These are phyloP conservation scores for Emergomyces pasteurianus DNA, from an alignment of 2,329 filamentous ascomycete genomes.

Conservation along the genomic window DNA sequence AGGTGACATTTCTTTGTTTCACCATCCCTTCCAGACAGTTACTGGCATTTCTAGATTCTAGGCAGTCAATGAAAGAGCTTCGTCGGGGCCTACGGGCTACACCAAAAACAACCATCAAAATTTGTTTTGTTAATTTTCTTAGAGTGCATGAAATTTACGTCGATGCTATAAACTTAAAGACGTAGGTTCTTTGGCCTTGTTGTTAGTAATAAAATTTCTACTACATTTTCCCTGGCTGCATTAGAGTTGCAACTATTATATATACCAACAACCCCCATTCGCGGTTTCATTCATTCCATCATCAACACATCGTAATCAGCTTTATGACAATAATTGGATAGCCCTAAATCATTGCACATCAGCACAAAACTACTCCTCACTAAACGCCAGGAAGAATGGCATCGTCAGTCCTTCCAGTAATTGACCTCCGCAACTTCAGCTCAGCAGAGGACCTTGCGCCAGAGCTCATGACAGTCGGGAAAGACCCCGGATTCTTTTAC, in stretches of 20 bases:
- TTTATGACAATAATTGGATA: slow-evolving; percentile 18
- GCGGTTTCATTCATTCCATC: no score
- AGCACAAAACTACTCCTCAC: not conserved
- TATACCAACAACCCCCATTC: no score
- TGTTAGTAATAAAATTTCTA: not conserved
- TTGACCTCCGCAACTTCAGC: not conserved
- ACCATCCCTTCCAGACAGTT: not conserved
- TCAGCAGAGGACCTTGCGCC: not conserved
- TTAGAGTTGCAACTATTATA: no score
- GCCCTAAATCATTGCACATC: not conserved
- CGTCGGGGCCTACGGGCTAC: slow-evolving; percentile 3
- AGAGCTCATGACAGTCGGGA: not conserved
- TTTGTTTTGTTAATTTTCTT: not conserved
- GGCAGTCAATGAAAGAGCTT: slow-evolving; percentile 4
- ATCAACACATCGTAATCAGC: slow-evolving; percentile 25
- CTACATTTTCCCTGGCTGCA: no score
- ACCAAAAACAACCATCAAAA: not conserved
- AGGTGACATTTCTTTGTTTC: not conserved
- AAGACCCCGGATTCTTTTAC: not conserved
- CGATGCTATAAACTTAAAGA: slow-evolving; percentile 17
- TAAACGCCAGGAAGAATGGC: not conserved
- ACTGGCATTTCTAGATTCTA: slow-evolving; percentile 3
- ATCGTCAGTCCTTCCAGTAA: not conserved
- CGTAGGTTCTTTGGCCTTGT: not conserved
- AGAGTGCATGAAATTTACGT: not conserved